Evolutionary conservation across 2,329 filamentous ascomycete species (phyloP).

Genomic region (Botrytis squamosa): DNA sequence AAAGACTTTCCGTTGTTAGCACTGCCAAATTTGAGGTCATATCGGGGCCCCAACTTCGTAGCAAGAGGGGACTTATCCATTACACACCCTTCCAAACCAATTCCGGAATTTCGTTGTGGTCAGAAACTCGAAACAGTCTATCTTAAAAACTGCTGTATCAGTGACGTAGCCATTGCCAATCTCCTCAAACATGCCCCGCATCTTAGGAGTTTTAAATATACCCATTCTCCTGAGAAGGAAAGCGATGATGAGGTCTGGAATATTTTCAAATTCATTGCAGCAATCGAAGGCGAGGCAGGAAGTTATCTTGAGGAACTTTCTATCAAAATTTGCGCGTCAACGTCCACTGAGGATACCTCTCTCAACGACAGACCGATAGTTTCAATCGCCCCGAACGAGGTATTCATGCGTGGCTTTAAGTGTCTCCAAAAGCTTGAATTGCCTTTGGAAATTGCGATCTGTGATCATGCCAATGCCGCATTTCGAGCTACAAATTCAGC

Average conservation of each 20-base stretch:
- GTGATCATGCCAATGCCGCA: not conserved
- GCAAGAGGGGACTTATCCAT: not conserved
- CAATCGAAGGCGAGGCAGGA: not conserved
- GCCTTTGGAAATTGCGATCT: not conserved
- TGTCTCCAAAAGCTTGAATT: not conserved
- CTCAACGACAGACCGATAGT: not conserved
- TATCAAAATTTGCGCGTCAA: not conserved
- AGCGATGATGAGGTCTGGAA: not conserved
- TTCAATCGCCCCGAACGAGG: not conserved
- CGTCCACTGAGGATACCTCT: not conserved
- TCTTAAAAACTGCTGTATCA: not conserved
- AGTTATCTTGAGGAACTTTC: slow-evolving; percentile 7
- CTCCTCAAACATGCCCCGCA: slow-evolving; percentile 3
- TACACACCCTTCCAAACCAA: not conserved
- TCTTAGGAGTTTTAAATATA: not conserved
- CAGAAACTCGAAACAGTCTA: not conserved
- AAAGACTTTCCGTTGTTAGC: not conserved
- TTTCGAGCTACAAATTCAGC: not conserved
- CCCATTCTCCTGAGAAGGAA: not conserved
- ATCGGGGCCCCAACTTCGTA: not conserved
- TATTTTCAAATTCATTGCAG: slow-evolving; percentile 3
- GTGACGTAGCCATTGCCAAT: not conserved
- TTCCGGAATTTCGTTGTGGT: not conserved
- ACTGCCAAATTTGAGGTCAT: slow-evolving; percentile 1
- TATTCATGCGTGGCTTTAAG: not conserved